These are phyloP conservation scores for Penicillium diatomitis DNA, from an alignment of 495 filamentous ascomycete species.

Conservation along the genomic window DNA sequence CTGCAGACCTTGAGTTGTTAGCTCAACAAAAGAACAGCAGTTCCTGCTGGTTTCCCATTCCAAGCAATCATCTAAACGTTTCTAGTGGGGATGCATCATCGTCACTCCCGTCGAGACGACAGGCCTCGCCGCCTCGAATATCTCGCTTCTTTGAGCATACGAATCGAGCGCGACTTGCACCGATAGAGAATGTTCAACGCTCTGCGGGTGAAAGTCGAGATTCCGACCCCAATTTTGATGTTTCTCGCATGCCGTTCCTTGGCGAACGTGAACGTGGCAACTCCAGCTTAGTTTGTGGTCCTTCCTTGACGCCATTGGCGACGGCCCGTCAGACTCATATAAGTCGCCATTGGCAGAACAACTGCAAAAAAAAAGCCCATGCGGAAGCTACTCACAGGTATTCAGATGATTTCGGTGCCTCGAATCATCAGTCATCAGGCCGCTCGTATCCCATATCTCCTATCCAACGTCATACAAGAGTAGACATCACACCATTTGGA, in stretches of 20 bases:
- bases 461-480: no score
- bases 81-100: no score
- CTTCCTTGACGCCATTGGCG: constrained; percentile 24
- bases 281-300: constrained; percentile 13
- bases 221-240: constrained; percentile 5
- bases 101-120: background rate
- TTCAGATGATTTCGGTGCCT: background rate
- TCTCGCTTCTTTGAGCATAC: constrained; percentile 27
- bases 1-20: constrained; percentile 31
- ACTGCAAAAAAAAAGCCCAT: no score
- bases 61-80: no score
- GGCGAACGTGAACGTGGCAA: constrained; percentile 20
- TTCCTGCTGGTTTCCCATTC: background rate
- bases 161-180: background rate
- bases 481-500: constrained; percentile 7
- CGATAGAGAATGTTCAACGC: background rate
- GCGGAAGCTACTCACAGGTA: no score
- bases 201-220: no score
- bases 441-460: no score
- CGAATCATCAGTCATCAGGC: background rate
- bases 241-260: constrained; percentile 13
- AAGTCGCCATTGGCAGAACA: no score
- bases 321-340: constrained; percentile 6
- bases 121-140: constrained; percentile 4
- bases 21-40: constrained; percentile 16